Conservation (phyloP, 106 monocot genomes). For the Dactylorhiza incarnata region DNA sequence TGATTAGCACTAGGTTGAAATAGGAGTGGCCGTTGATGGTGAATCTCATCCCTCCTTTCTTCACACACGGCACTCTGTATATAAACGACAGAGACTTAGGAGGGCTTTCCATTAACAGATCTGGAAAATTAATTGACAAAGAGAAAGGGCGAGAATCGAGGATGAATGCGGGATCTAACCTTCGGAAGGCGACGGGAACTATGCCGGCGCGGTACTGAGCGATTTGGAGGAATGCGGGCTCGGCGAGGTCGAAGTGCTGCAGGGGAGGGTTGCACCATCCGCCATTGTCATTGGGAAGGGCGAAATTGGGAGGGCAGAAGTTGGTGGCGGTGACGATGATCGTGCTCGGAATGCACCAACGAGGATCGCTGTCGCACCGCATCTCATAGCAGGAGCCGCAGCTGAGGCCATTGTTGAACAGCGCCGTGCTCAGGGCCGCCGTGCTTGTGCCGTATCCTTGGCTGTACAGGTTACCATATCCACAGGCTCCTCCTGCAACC, state of each 20-base stretch:
- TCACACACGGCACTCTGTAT: conserved; percentile 49
- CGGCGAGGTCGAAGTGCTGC: conserved; percentile 52
- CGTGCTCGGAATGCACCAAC: conserved; percentile 54
- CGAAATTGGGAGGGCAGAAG: conserved; percentile 68
- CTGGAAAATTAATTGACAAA: background rate
- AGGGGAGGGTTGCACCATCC: conserved; percentile 45
- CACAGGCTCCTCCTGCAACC: background rate
- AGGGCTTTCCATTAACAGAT: no score
- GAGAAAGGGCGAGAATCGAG: background rate
- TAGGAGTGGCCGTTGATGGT: conserved; percentile 71
- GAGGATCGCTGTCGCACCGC: conserved; percentile 34
- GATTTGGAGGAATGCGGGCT: conserved; percentile 67
- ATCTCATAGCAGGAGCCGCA: conserved; percentile 79
- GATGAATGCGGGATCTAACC: background rate
- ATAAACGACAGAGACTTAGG: background rate
- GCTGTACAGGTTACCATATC: conserved; percentile 1
- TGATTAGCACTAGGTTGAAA: conserved; percentile 79
- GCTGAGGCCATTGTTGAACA: conserved; percentile 59
- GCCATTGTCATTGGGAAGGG: conserved; percentile 62
- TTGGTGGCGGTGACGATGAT: conserved; percentile 68
- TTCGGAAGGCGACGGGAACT: conserved; percentile 46
- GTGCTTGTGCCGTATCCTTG: conserved; percentile 54
- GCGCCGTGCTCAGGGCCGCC: conserved; percentile 62
- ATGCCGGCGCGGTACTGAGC: conserved; percentile 67
- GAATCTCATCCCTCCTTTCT: conserved; percentile 65